Base-by-base conservation (phyloP, 2,329 filamentous ascomycete genomes). In the Scedosporium minutisporum region DNA sequence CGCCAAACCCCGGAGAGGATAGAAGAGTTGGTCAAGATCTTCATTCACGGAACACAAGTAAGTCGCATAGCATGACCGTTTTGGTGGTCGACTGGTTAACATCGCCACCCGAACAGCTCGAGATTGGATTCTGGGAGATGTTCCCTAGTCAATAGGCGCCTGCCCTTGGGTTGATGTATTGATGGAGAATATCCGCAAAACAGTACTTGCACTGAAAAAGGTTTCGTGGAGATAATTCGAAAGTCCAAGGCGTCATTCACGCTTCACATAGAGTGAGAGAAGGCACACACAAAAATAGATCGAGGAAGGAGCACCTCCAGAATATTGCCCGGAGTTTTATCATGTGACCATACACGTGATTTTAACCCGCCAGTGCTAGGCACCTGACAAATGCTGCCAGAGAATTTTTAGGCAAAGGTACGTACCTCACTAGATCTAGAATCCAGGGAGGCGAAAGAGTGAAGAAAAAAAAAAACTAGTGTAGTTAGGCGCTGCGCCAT, bases 11-110 rank as follows among this genome's bases (percentile, higher is more conserved):
- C 88, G 0, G 79, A 78, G 44, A 81, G 91, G 53, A 83, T 97
- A 63, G 91, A 96, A 68, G 89, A 96, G 71, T 76, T 97, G 59
- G 85, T 93, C 57, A 80, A 84, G 66, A 91, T 97, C 60, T 97
- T 97, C 70, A 85, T 92, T 57, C 88, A 92, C 68, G 91, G 89
- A n/a, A 96, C 91, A 16, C 89, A 87, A 79, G 89, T 91, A 73
- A 75, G 82, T 71, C 6, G 58, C 16, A 16, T 3, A 59, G 4
- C 58, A 38, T 38, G 33, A 12, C 33, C 33, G 33, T 6, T 38
- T 38, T 12, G 33, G 33, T 38, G 2, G 38, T 38, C 16, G 16
- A 33, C n/a, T 16, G n/a, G 33, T 6, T 21, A 16, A 18, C 14
- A 14, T 57, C 38, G 14, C 60, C 6, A 42, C 29, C 33, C 16